phyloP scores from a whole-genome alignment of 768 basidiomycete species.

The Leccinum pellstonianum region DNA sequence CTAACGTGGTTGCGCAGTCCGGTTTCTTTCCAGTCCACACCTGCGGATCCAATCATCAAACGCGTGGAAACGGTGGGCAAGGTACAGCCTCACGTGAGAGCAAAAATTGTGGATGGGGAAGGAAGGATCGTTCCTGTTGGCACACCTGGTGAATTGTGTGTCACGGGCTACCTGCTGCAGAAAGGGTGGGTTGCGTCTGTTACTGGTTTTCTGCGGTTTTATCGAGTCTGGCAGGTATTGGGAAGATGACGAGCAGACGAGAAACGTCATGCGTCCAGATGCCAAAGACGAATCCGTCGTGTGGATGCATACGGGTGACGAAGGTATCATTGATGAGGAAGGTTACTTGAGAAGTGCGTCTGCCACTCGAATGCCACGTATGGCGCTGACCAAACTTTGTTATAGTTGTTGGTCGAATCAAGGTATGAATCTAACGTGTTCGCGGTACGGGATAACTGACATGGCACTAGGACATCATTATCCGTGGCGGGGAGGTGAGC shows the following conservation, averaged over 20 bases:
- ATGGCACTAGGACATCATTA: slow-evolving; percentile 66
- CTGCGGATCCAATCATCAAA: slow-evolving; percentile 65
- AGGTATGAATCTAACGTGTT: slow-evolving; percentile 41
- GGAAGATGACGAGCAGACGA: slow-evolving; percentile 69
- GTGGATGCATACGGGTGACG: slow-evolving; percentile 87
- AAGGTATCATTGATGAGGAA: slow-evolving; percentile 77
- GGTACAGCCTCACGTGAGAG: slow-evolving; percentile 73
- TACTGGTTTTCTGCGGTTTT: not conserved
- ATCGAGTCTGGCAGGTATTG: slow-evolving; percentile 56
- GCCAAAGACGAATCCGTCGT: slow-evolving; percentile 50
- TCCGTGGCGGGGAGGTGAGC: slow-evolving; percentile 77
- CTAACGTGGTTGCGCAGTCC: slow-evolving; percentile 45
- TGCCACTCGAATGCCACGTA: not conserved
- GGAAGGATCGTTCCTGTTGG: slow-evolving; percentile 68
- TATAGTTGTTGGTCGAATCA: slow-evolving; percentile 75
- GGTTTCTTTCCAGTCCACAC: slow-evolving; percentile 79
- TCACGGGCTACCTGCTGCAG: slow-evolving; percentile 76
- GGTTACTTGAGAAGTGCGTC: slow-evolving; percentile 71
- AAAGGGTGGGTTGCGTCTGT: slow-evolving; percentile 52
- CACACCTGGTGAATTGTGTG: slow-evolving; percentile 70
- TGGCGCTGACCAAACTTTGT: not conserved
- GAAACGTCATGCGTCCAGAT: slow-evolving; percentile 51
- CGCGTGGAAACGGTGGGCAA: slow-evolving; percentile 82
- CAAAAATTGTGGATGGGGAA: slow-evolving; percentile 61
- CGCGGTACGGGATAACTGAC: slow-evolving; percentile 3